Evolutionary conservation across 2,329 filamentous ascomycete genomes (phyloP), one percentile per base, ranked within the genome.

Genomic region (Alternaria sp.): DNA sequence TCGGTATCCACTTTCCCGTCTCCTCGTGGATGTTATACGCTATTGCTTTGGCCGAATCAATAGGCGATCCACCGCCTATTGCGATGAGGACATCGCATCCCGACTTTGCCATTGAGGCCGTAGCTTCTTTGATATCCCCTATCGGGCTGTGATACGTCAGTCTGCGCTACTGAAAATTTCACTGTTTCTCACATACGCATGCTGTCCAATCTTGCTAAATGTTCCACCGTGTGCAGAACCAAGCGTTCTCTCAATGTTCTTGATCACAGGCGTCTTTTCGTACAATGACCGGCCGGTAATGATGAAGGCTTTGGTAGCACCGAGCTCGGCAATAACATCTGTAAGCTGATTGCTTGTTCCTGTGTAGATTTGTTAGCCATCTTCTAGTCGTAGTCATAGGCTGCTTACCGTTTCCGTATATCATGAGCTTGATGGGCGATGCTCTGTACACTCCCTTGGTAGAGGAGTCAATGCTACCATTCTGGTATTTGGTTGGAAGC

Each of bases 201-300:
- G 84, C 61, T 85, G 82, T 34, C 80, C 80, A 56, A 86, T 85
- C 61, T 82, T 81, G 69, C 79, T 79, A 66, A 84, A 86, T 1
- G 84, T 86, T 46, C 82, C 81, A 14, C 83, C 84, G 65, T 85
- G 82, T 10, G 78, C 74, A 13, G 74, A 62, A 13, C 79, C 80
- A 3, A 86, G 74, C 4, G 81, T 73, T 37, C 79, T 73, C 72
- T 86, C 83, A 9, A 86, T 80, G 29, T 82, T 74, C 60, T 82
- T 81, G 67, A 86, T 82, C 10, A 86, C 78, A 0, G 79, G 75
- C 0, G 84, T 86, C 68, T 84, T 86, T 55, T 77, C 82, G 28
- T 82, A 82, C 1, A 86, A 78, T 1, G 84, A 85, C 29, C 72
- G 76, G 17, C 83, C 83, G 2, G 84, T 86, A 39, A 86, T 80